These are phyloP conservation scores for Knoxia roxburghii DNA, from an alignment of 257 asterid species.

Conservation along the genomic window DNA sequence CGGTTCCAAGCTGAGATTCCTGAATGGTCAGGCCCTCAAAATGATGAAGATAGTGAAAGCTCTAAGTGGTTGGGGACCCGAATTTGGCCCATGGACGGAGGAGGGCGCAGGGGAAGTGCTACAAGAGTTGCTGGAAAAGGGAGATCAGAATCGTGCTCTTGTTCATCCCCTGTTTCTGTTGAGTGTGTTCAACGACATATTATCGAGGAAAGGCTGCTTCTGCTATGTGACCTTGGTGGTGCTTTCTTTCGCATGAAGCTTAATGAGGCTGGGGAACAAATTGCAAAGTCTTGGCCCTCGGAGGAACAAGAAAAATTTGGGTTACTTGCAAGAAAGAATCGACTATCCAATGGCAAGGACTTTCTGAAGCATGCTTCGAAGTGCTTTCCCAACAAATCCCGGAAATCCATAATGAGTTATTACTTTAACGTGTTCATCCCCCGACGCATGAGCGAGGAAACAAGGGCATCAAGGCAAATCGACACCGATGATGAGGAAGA, in stretches of 20 bases:
- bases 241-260: slow-evolving; percentile 64
- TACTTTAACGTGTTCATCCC: slow-evolving; percentile 66
- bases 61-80: slow-evolving; percentile 63
- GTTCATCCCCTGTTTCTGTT: slow-evolving; percentile 35
- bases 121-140: slow-evolving; percentile 53
- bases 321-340: slow-evolving; percentile 38
- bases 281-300: slow-evolving; percentile 45
- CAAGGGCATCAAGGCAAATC: slow-evolving; percentile 34
- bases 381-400: slow-evolving; percentile 35
- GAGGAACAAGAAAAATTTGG: slow-evolving; percentile 49
- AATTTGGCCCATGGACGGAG: slow-evolving; percentile 61
- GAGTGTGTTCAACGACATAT: slow-evolving; percentile 49
- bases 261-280: slow-evolving; percentile 72
- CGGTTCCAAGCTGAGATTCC: slow-evolving; percentile 77
- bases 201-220: slow-evolving; percentile 40
- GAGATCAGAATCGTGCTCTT: slow-evolving; percentile 43
- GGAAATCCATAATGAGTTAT: slow-evolving; percentile 38
- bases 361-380: slow-evolving; percentile 53
- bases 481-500: slow-evolving; percentile 53
- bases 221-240: slow-evolving; percentile 52
- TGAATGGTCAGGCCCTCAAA: slow-evolving; percentile 40
- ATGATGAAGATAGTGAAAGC: slow-evolving; percentile 21
- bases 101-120: slow-evolving; percentile 16
- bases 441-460: slow-evolving; percentile 39
- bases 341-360: slow-evolving; percentile 32